phyloP scores from a whole-genome alignment of 1,284 basidiomycete genomes.

The Caloboletus firmus region DNA sequence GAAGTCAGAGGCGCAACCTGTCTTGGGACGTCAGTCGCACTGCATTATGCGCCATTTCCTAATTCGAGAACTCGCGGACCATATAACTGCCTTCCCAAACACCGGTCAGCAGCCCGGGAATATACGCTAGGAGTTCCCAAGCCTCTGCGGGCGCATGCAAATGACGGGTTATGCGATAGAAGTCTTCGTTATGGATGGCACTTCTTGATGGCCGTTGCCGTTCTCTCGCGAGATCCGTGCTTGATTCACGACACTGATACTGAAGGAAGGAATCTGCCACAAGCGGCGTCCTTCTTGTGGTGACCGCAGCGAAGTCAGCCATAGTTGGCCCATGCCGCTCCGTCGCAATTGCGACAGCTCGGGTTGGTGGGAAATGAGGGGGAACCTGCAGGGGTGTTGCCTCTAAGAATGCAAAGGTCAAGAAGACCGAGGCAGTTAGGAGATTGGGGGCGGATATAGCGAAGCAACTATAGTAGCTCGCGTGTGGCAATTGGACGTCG shows the following conservation, averaged over 20 bases:
- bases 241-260: conserved; percentile 32
- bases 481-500: conserved; percentile 11
- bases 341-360: conserved; percentile 42
- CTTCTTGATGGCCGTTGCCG: conserved; percentile 38
- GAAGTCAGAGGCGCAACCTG: conserved; percentile 32
- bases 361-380: conserved; percentile 49
- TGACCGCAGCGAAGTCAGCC: conserved; percentile 45
- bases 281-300: conserved; percentile 40
- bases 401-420: conserved; percentile 53
- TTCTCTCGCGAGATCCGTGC: conserved; percentile 35
- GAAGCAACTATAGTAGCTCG: conserved; percentile 26
- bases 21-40: conserved; percentile 19
- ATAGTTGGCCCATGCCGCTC: conserved; percentile 50
- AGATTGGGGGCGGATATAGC: conserved; percentile 38
- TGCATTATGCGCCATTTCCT: conserved; percentile 3
- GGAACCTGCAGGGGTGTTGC: conserved; percentile 43
- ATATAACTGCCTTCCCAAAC: conserved; percentile 59
- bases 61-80: conserved; percentile 38
- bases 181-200: conserved; percentile 42
- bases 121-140: conserved; percentile 35
- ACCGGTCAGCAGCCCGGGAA: conserved; percentile 48
- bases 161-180: conserved; percentile 37
- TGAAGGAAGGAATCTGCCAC: conserved; percentile 42
- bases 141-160: conserved; percentile 21
- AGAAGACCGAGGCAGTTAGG: conserved; percentile 45